Evolutionary conservation across 257 asterid genomes (phyloP), one percentile per base, ranked within the genome.

Genomic region (Ballota nigra): DNA sequence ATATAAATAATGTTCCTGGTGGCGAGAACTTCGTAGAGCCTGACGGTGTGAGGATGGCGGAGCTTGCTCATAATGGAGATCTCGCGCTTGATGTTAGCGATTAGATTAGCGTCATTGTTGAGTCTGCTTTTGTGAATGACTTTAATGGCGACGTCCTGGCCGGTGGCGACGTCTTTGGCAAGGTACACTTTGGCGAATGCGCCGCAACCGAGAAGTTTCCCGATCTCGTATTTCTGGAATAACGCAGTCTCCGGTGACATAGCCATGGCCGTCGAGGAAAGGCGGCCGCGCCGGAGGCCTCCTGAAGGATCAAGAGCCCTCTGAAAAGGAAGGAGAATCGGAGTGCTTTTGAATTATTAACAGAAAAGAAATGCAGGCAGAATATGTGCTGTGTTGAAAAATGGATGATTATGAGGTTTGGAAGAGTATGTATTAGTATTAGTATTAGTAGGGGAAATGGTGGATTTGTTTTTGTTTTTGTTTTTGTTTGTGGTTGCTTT

Each of bases 121-220:
- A 79, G 75, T 20, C 82, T 68, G 75, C 73, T 71, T 10, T 81
- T 81, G 73, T 75, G 71, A 61, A 81, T 81, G 28, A 75, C 80
- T 64, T 82, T 78, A 28, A 82, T 78, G 66, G 86, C 86, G 43
- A 82, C 86, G 7, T 79, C 75, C 15, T 68, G 79, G 41, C 83
- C 83, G 40, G 72, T 82, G 41, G 69, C 69, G 33, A 78, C 63
- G 52, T 75, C 75, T 24, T 70, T 71, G 18, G 81, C 86, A 2
- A 71, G 83, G 77, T 78, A 82, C 1, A 82, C 86, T 33, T 82
- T 82, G 41, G 86, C 86, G 49, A 81, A 81, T 4, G 86, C 83
- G 51, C 86, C 86, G 73, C 82, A 68, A 53, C 86, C 86, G 10
- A 81, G 81, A 31, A 82, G 81, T 22, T 80, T 79, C 0, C 86